Percentiles rank a stretch among this genome's conserved stretches.
phyloP scores from a whole-genome alignment of 2,329 filamentous ascomycete genomes.

The Chrysoporthe puriensis region DNA sequence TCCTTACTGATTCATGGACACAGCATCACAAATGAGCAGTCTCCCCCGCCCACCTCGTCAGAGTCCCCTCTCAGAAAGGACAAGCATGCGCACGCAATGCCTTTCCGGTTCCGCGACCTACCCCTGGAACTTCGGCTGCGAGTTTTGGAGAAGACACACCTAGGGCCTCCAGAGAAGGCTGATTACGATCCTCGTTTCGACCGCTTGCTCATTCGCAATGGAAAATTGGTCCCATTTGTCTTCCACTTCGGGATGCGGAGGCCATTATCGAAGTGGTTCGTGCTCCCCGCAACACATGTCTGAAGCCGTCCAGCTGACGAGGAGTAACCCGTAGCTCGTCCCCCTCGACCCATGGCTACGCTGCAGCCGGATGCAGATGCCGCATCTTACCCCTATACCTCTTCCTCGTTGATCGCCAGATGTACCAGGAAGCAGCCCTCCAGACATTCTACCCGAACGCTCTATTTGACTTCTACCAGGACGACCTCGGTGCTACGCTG shows the following conservation, averaged over 20 bases:
- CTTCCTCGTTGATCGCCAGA: conserved; percentile 1
- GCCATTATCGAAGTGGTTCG: too few species aligned
- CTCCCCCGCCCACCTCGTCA: too few species aligned
- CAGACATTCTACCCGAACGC: conserved; percentile 12
- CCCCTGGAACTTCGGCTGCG: conserved; percentile 16
- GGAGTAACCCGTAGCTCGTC: background rate
- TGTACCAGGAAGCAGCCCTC: background rate
- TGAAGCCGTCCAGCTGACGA: too few species aligned
- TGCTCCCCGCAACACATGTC: too few species aligned
- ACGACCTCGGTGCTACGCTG: background rate
- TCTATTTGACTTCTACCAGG: conserved; percentile 1
- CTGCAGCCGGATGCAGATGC: conserved; percentile 5
- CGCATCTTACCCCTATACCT: conserved; percentile 11
- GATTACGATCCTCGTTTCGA: background rate
- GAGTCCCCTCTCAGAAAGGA: too few species aligned
- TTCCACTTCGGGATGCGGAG: background rate
- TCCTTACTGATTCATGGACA: too few species aligned
- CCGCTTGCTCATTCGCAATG: conserved; percentile 1
- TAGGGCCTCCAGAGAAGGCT: conserved; percentile 14
- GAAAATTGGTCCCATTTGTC: background rate
- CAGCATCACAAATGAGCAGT: too few species aligned
- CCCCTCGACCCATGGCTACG: background rate
- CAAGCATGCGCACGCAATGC: too few species aligned
- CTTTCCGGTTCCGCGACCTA: background rate
- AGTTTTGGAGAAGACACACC: conserved; percentile 5